These are phyloP conservation scores for Komagataella kurtzmanii DNA, from an alignment of 805 yeast species.

Conservation along the genomic window DNA sequence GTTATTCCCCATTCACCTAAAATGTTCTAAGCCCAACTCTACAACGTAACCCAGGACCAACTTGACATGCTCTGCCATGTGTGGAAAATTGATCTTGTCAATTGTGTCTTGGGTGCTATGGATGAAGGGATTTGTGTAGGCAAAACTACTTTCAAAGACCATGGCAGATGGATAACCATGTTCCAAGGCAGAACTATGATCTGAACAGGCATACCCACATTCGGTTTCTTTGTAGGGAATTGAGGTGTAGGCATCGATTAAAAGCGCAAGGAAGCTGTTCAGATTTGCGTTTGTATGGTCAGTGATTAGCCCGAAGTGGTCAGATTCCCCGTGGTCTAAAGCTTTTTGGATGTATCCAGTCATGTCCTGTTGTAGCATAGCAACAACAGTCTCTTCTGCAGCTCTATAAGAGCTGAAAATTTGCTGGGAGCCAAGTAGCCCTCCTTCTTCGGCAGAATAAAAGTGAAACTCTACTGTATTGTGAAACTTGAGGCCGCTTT, in stretches of 20 bases:
- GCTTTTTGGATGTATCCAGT: conserved; percentile 60
- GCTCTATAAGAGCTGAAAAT: conserved; percentile 44
- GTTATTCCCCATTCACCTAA: neutral
- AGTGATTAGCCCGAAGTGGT: conserved; percentile 66
- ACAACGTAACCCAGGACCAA: conserved; percentile 59
- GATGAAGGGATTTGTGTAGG: conserved; percentile 50
- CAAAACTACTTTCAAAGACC: conserved; percentile 66
- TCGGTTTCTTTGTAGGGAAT: conserved; percentile 62
- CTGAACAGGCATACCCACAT: conserved; percentile 92
- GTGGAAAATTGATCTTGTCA: conserved; percentile 66
- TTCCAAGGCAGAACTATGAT: conserved; percentile 76
- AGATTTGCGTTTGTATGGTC: conserved; percentile 50
- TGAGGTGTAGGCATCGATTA: conserved; percentile 47
- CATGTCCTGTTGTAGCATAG: conserved; percentile 93
- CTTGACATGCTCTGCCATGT: conserved; percentile 70
- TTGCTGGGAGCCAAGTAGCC: conserved; percentile 74
- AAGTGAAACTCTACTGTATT: conserved; percentile 87
- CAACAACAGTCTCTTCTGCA: conserved; percentile 41
- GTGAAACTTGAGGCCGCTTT: conserved; percentile 12
- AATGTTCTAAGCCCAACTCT: conserved; percentile 35
- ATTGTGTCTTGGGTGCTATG: conserved; percentile 74
- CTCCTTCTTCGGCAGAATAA: conserved; percentile 93
- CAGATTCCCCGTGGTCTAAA: conserved; percentile 35
- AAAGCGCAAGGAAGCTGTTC: conserved; percentile 44
- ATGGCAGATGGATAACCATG: conserved; percentile 79